phyloP scores from a whole-genome alignment of 164 flowering plant species.

The Magnolia kwangsiensis region DNA sequence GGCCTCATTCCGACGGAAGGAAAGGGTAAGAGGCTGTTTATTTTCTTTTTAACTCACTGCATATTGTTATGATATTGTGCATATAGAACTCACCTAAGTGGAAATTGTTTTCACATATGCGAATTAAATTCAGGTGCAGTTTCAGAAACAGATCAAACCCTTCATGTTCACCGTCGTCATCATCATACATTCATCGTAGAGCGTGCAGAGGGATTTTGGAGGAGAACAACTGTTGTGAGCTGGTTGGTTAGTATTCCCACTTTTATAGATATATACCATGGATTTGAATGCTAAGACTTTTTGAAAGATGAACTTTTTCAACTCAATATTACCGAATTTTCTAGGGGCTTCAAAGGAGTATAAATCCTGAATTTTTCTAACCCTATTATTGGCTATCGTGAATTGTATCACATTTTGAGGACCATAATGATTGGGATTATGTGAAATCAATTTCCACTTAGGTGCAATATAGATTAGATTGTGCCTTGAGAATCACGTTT shows the following conservation, averaged over 20 bases:
- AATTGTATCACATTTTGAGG: background rate
- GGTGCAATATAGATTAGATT: too few species aligned
- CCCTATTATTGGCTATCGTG: background rate
- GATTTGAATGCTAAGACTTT: background rate
- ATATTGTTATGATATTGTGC: background rate
- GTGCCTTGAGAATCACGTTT: too few species aligned
- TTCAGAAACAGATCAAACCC: background rate
- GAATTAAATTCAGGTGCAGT: background rate
- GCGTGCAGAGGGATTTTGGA: constrained; percentile 46
- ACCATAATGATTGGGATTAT: background rate
- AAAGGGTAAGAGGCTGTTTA: constrained; percentile 22
- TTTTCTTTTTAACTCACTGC: background rate
- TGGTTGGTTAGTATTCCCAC: constrained; percentile 51
- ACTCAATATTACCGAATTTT: background rate
- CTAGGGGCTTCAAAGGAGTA: too few species aligned
- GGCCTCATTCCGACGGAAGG: constrained; percentile 1
- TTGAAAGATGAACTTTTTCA: background rate
- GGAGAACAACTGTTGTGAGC: constrained; percentile 43
- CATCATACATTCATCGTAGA: constrained; percentile 17
- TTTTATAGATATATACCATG: background rate
- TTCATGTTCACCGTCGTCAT: constrained; percentile 4
- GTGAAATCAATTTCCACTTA: too few species aligned
- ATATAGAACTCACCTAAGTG: too few species aligned
- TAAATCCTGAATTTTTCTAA: too few species aligned
- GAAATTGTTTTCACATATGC: too few species aligned